A percentile compares a stretch with the other conserved stretches of the same genome.
phyloP scores from a whole-genome alignment of 108 stramenopile species.

The Cyclotella distinguenda region DNA sequence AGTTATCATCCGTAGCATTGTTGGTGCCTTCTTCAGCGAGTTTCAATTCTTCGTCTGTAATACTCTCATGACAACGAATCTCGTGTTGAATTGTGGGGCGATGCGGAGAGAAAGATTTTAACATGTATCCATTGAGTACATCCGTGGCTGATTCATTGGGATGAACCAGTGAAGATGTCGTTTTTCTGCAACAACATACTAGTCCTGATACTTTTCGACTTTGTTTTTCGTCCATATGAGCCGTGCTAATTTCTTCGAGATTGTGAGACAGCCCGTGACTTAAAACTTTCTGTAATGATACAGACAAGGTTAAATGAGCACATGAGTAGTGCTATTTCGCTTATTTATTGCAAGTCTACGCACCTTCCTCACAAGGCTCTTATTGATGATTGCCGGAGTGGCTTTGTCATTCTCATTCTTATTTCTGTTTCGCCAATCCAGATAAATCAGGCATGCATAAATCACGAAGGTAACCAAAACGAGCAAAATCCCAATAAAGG shows the following conservation, averaged over 20 bases:
- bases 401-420: too few species aligned
- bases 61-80: too few species aligned
- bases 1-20: neutral
- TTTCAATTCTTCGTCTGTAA: neutral
- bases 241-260: neutral
- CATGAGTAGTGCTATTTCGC: neutral
- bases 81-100: too few species aligned
- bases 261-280: constrained; percentile 17
- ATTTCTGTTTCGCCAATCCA: too few species aligned
- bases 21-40: constrained; percentile 3
- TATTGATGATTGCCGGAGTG: too few species aligned
- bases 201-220: neutral
- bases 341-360: neutral
- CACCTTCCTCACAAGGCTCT: constrained; percentile 17
- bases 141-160: neutral
- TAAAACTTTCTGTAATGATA: constrained; percentile 22
- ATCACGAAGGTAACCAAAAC: too few species aligned
- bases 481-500: too few species aligned
- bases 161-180: neutral
- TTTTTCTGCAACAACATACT: neutral
- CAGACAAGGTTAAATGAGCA: too few species aligned
- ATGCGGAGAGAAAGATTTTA: neutral
- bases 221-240: neutral
- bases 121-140: constrained; percentile 6
- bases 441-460: too few species aligned